Evolutionary conservation across 2,329 filamentous ascomycete species (phyloP), one percentile per base, ranked within the genome.

Genomic region (Dactylellina leptospora): DNA sequence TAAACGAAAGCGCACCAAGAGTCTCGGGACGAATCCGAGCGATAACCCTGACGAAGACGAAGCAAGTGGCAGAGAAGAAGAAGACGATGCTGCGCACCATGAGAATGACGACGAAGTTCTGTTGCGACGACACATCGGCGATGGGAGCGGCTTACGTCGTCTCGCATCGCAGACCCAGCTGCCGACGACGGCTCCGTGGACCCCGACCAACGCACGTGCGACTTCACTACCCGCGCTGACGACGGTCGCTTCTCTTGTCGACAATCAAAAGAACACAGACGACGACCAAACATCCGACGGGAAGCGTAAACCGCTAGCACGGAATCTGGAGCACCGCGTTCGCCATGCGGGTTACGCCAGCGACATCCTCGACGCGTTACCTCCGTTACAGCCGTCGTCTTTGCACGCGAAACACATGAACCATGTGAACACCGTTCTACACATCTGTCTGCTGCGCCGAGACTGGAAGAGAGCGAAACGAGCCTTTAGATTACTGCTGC

Each of bases 381-480:
- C 75, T 0, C 73, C 75, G 4, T 9, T 22, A 2, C 55, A 50
- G 22, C 74, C 72, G 3, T 44, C 27, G 8, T 63, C 64, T 8
- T 47, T 77, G 1, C 76, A 75, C 16, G 53, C 40, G 4, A 74
- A 74, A 16, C 75, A 77, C 50, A 38, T 74, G 11, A 47, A 59
- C n/a, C 63, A 75, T 30, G 61, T 77, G 23, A 75, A 74, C 27
- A 74, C 75, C 2, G 60, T 77, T 10, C 61, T 77, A 1, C 70
- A 77, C 62, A 60, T 74, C 47, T 70, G 73, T n/a, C 50, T 77
- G 16, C 53, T 76, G 20, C 59, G 58, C 27, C 61, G 64, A 11
- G 75, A 76, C 54, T 77, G 71, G 54, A 22, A 27, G 9, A 63
- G 74, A 9, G 76, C 75, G 1, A 73, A 71, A 11, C 74, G 76